Evolutionary conservation across 352 stramenopile species (phyloP).

Genomic region (Thalassiosira hispida): DNA sequence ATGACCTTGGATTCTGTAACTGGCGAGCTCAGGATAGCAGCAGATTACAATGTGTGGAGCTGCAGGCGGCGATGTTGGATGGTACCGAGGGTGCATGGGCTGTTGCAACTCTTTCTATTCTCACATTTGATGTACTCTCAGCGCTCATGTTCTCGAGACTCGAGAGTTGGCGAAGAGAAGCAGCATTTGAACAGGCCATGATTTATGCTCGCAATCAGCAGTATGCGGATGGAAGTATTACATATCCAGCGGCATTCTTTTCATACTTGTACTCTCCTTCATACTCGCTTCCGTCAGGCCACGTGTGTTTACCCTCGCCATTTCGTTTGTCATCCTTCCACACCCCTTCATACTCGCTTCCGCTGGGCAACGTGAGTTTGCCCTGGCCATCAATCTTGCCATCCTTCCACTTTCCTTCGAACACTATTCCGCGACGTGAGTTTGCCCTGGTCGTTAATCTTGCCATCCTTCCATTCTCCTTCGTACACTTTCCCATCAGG

Average conservation of each 20-base stretch:
- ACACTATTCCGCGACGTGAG: neutral
- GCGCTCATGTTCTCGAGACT: no score
- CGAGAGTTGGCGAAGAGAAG: no score
- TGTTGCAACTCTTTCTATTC: neutral
- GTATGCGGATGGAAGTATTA: no score
- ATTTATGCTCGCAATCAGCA: no score
- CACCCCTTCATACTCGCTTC: constrained; percentile 89
- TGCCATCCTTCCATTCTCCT: constrained; percentile 26
- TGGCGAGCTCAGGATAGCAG: neutral
- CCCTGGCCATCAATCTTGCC: constrained; percentile 73
- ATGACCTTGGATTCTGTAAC: neutral
- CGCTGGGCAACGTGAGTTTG: constrained; percentile 87
- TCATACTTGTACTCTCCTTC: constrained; percentile 48
- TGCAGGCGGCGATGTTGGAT: neutral
- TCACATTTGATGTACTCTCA: neutral
- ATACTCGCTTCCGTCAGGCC: constrained; percentile 52
- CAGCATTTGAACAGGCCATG: no score
- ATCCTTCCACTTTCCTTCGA: constrained; percentile 6
- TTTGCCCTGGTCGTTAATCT: constrained; percentile 7
- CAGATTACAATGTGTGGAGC: neutral
- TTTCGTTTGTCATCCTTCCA: constrained; percentile 87
- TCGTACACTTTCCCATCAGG: constrained; percentile 8
- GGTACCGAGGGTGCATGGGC: neutral
- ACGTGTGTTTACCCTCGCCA: constrained; percentile 79
- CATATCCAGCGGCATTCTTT: neutral